Conservation (phyloP, 495 filamentous ascomycete species). For the Talaromyces trachyspermus region DNA sequence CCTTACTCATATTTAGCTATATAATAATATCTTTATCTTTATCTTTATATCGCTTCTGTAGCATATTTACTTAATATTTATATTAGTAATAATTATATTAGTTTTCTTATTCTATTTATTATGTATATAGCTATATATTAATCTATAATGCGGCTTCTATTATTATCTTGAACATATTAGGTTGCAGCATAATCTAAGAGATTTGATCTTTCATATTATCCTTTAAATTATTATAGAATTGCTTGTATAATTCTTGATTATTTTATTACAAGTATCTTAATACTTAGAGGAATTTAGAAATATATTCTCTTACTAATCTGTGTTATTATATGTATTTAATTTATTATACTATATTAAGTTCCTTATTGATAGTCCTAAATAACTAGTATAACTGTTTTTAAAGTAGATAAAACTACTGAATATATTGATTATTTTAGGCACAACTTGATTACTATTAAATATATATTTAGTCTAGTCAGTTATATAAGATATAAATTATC, state of each 20-base stretch:
- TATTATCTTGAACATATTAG: neutral
- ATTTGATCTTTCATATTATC: neutral
- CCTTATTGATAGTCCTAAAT: slow-evolving; percentile 1
- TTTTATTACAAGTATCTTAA: no score
- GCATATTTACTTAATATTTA: neutral
- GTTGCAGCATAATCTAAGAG: neutral
- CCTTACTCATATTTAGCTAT: neutral
- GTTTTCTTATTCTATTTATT: neutral
- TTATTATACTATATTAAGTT: neutral
- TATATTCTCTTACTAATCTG: no score
- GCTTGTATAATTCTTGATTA: neutral
- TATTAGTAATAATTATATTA: no score
- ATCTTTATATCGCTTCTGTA: neutral
- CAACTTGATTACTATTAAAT: neutral
- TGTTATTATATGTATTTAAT: no score
- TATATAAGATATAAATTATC: neutral
- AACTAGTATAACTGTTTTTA: neutral
- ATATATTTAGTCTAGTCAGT: neutral
- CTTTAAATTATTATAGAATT: neutral
- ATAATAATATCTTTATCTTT: neutral
- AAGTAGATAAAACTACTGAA: no score
- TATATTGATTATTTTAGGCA: no score
- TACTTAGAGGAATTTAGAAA: no score
- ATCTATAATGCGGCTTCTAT: neutral
- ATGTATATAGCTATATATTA: neutral